phyloP scores from a whole-genome alignment of 1,139 yeast species.

The Eremothecium gossypii region DNA sequence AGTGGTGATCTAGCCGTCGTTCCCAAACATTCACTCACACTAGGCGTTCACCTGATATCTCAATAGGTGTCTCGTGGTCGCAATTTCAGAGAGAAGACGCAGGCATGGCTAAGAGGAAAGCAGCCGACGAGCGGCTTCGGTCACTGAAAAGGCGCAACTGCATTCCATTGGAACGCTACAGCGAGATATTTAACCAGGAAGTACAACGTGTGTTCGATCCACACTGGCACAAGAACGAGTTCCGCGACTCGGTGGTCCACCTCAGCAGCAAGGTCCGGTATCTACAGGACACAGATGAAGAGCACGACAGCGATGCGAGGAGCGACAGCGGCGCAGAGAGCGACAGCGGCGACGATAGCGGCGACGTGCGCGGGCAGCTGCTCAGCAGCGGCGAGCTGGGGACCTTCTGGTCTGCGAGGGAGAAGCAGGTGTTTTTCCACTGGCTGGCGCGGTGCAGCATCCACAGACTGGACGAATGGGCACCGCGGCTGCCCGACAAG shows the following conservation, averaged over 20 bases:
- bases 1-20: too few species aligned
- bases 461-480: slow-evolving; percentile 27
- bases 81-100: too few species aligned
- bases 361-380: neutral
- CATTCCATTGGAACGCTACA: slow-evolving; percentile 14
- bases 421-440: slow-evolving; percentile 25
- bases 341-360: slow-evolving; percentile 3
- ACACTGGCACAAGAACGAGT: slow-evolving; percentile 11
- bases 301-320: slow-evolving; percentile 1
- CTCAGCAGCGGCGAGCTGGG: slow-evolving; percentile 14
- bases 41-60: too few species aligned
- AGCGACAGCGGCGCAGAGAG: slow-evolving; percentile 3
- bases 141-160: slow-evolving; percentile 4
- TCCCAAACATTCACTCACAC: too few species aligned
- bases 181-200: slow-evolving; percentile 15
- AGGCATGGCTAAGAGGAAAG: neutral
- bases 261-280: slow-evolving; percentile 13
- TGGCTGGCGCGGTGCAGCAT: slow-evolving; percentile 24
- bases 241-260: slow-evolving; percentile 21
- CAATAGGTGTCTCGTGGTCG: too few species aligned
- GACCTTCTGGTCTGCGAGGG: slow-evolving; percentile 21
- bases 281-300: slow-evolving; percentile 7
- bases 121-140: neutral
- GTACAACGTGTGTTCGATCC: slow-evolving; percentile 16
- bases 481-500: slow-evolving; percentile 14